Conservation (phyloP, 2,329 filamentous ascomycete species). For the Hypoxylon sp. region DNA sequence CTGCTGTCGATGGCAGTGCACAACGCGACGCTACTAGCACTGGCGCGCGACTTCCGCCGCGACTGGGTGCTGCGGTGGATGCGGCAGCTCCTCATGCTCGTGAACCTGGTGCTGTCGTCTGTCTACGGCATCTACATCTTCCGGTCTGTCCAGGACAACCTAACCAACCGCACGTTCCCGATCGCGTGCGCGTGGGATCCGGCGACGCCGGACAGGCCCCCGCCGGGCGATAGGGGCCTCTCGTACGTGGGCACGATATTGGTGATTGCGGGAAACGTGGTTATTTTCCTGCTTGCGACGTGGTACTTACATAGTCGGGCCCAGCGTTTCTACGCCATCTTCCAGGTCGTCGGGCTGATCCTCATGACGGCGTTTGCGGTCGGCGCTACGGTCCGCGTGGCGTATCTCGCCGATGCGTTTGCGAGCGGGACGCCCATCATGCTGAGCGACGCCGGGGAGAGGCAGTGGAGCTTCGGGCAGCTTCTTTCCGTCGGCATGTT, state of each 20-base stretch:
- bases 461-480: slow-evolving; percentile 74
- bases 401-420: slow-evolving; percentile 73
- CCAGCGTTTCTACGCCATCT: slow-evolving; percentile 67
- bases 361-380: slow-evolving; percentile 71
- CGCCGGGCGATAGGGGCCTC: slow-evolving; percentile 60
- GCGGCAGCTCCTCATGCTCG: slow-evolving; percentile 75
- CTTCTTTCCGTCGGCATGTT: slow-evolving; percentile 72
- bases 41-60: slow-evolving; percentile 75
- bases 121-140: slow-evolving; percentile 71
- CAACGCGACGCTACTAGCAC: slow-evolving; percentile 74
- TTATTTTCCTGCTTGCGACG: slow-evolving; percentile 72
- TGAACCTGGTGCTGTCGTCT: slow-evolving; percentile 72
- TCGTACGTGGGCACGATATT: slow-evolving; percentile 72
- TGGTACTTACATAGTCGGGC: slow-evolving; percentile 74
- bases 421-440: slow-evolving; percentile 63
- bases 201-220: slow-evolving; percentile 52
- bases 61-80: slow-evolving; percentile 78
- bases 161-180: slow-evolving; percentile 68
- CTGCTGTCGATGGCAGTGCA: slow-evolving; percentile 76
- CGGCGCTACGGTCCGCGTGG: slow-evolving; percentile 70
- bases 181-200: slow-evolving; percentile 73
- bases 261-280: slow-evolving; percentile 70
- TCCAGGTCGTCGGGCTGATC: slow-evolving; percentile 68
- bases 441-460: slow-evolving; percentile 68
- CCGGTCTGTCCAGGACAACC: slow-evolving; percentile 65